Evolutionary conservation across 768 basidiomycete species (phyloP), one percentile per base, ranked within the genome.

Genomic region (Tylopilus balloui): DNA sequence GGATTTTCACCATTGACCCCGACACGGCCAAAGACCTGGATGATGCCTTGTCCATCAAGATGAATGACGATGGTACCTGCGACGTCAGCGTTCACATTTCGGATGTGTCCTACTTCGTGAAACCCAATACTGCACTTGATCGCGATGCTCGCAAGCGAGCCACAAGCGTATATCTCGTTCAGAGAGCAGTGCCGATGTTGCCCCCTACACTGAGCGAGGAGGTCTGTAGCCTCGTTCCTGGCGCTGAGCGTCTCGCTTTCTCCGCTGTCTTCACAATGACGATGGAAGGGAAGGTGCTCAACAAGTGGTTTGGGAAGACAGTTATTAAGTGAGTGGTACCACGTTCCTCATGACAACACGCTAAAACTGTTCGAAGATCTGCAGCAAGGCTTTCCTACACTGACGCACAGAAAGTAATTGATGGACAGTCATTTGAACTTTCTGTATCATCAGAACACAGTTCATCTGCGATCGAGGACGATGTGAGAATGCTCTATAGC

Each of bases 81-180:
- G 89, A 93, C 35, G 80, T 99, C 41, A 92, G 92, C 46, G 81
- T 98, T n/a, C 95, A 98, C 62, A 81, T 99, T 54, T 88, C 94
- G 11, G 96, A 99, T 68, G 95, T 97, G 6, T 92, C 94, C 2
- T 87, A 86, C 74, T 97, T 98, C 69, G 85, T 91, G 60, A 91
- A 90, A 69, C 86, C 91, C 20, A 93, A 92, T 65, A 96, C 94
- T 11, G 89, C 96, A n/a, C 74, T 99, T 59, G 96, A 99, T 62
- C 90, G 96, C 20, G 96, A 99, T 70, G 96, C 96, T 34, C 84
- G 94, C 56, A 98, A 98, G 70, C 80, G 94, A 51, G 96, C 94
- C 23, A 97, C 93, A 2, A 93, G 89, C 59, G 96, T 99, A 40
- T 97, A 98, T 64, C 86, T 99, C 37, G 83, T 98, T 23, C 96